Evolutionary conservation across 140 eudicot genomes (phyloP), one percentile per base, ranked within the genome.

Genomic region (Stevia rebaudiana): DNA sequence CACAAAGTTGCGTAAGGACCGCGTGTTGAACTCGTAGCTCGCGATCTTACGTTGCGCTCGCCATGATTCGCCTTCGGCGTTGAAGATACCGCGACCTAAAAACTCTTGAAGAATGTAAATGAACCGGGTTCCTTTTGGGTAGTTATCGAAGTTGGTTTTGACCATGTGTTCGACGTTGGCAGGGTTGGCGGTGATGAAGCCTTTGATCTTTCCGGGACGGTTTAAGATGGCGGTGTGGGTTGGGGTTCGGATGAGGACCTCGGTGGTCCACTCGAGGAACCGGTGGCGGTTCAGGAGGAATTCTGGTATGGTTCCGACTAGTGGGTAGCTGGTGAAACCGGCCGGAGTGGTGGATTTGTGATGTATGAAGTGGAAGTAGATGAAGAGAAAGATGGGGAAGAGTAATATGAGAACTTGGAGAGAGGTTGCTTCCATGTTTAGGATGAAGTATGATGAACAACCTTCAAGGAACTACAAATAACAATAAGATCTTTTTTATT

Each of bases 111-210:
- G 89, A 24, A 83, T 67, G 22, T 76, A 41, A 5, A 65, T 75
- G 63, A 92, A 92, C 1, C 85, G 74, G 52, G 76, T 17, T 74
- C 96, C 98, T 85, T 88, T 92, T 0, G 96, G 98, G 81, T 81
- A 88, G 72, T 91, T 91, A 0, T 73, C 82, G 28, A 91, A 91
- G 72, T 85, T 79, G 67, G 89, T 77, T 37, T 83, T 92, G 56
- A 92, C 76, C 72, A 92, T 77, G 83, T 92, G 86, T 46, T 92
- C 94, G 6, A 88, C 89, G 67, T 82, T 76, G 12, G 40, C 68
- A 0, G 98, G 98, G 78, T 83, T 78, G 24, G 98, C 95, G 1
- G 98, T 92, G 9, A 92, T 65, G 71, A 92, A 43, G 21, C 96
- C 94, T 39, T 88, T 83, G 70, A 74, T 55, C 6, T 67, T 78